Evolutionary conservation across 805 yeast genomes (phyloP), one percentile per base, ranked within the genome.

Genomic region (Ogataea allantospora): DNA sequence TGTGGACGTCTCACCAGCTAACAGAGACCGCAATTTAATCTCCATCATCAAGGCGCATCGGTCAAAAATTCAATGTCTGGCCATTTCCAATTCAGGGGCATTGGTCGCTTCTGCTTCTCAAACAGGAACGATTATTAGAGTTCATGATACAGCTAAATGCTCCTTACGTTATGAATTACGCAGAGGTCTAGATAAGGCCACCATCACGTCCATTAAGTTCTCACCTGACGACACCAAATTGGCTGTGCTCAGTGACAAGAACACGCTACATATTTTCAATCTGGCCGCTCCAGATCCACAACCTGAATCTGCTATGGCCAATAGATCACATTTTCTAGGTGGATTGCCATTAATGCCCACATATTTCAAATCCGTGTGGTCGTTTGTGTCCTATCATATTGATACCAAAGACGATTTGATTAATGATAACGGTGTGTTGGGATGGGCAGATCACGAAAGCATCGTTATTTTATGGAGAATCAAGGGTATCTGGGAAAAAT

Each of bases 231-330:
- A 88, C 31, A 61, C 78, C 8, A 76, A 78, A 51, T 67, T 93
- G 33, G 96, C 97, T 0, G 88, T 88, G 5, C 66, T 93, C 16
- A 83, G 95, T 11, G 96, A 88, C 62, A 93, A 91, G 56, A 81
- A 78, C 49, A 93, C 99, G 0, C 64, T 93, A 36, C 99, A 93
- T 62, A 76, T 91, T 3, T 93, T 78, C 63, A 84, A 82, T 54
- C 67, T 54, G 29, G 51, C 37, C 32, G 80, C 35, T 19, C 17
- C 47, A 10, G 53, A 51, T n/a, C 60, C 57, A 21, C 58, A 38
- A 27, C 30, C 43, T 24, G 47, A 42, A n/a, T 17, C 33, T 10
- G 38, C 47, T 18, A 50, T 57, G 32, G 50, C 54, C 36, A 77
- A 80, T 51, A 70, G 85, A 42, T 75, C 78, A 14, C 96, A 88